Evolutionary conservation across 345 rosid species (phyloP).

Genomic region (Boechera retrofracta): DNA sequence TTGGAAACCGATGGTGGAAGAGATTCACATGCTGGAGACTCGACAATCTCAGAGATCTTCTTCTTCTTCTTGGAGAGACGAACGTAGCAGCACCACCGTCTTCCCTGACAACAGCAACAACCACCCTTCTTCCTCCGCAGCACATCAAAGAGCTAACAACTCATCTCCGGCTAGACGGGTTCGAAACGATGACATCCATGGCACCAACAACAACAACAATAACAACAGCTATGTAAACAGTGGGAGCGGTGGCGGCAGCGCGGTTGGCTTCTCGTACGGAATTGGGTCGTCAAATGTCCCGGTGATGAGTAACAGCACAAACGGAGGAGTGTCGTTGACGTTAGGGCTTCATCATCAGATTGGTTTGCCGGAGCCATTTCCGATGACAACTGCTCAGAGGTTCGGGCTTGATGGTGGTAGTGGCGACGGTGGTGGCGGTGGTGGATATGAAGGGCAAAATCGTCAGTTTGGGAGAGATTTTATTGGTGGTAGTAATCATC

Average conservation of each 20-base stretch:
- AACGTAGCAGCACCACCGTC: conserved; percentile 50
- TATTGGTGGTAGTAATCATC: conserved; percentile 66
- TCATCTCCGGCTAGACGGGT: conserved; percentile 54
- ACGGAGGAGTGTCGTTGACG: conserved; percentile 69
- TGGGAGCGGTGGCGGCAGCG: conserved; percentile 53
- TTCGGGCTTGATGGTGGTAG: conserved; percentile 67
- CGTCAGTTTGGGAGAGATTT: conserved; percentile 72
- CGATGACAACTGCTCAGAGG: conserved; percentile 67
- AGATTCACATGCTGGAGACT: conserved; percentile 79
- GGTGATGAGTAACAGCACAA: conserved; percentile 47
- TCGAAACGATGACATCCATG: conserved; percentile 51
- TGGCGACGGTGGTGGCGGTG: conserved; percentile 52
- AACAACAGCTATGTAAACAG: conserved; percentile 45
- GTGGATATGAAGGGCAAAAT: conserved; percentile 64
- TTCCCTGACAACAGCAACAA: conserved; percentile 41
- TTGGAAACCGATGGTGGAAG: conserved; percentile 99
- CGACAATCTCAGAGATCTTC: conserved; percentile 63
- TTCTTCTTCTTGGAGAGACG: conserved; percentile 58
- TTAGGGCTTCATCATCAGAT: conserved; percentile 92
- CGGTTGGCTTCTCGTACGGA: conserved; percentile 47
- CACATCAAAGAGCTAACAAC: conserved; percentile 35
- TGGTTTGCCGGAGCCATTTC: conserved; percentile 65
- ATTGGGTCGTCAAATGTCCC: conserved; percentile 44
- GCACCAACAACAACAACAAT: conserved; percentile 19
- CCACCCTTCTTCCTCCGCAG: conserved; percentile 39